These are phyloP conservation scores for Fusarium tanahbumbuense DNA, from an alignment of 2,329 filamentous ascomycete species.

Conservation along the genomic window DNA sequence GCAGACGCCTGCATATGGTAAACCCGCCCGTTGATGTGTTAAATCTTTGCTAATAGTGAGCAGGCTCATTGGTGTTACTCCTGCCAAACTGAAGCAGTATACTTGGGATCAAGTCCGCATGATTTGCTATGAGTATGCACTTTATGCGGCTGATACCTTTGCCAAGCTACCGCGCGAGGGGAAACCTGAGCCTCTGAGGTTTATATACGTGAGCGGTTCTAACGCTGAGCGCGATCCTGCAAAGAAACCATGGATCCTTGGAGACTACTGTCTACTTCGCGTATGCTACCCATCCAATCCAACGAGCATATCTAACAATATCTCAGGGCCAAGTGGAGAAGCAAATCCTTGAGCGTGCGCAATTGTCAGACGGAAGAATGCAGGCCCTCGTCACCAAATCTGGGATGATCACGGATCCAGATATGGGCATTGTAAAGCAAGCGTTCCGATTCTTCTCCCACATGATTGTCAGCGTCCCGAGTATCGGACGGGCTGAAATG, in stretches of 20 bases:
- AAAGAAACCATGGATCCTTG: conserved; percentile 54
- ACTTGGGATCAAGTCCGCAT: conserved; percentile 53
- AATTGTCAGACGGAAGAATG: conserved; percentile 52
- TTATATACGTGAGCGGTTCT: conserved; percentile 62
- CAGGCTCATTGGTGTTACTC: conserved; percentile 56
- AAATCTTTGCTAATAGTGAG: neutral
- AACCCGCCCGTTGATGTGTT: fast-evolving
- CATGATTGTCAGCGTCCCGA: conserved; percentile 47
- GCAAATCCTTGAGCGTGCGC: conserved; percentile 55
- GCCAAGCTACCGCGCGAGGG: conserved; percentile 41
- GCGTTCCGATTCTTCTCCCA: conserved; percentile 16
- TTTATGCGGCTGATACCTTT: conserved; percentile 52
- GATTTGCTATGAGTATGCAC: conserved; percentile 54
- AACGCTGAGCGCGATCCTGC: conserved; percentile 57
- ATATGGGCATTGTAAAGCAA: conserved; percentile 11
- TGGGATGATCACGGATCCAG: conserved; percentile 52
- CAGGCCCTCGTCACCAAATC: conserved; percentile 57
- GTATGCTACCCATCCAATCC: conserved; percentile 48
- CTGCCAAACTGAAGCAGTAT: conserved; percentile 47
- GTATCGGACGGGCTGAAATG: conserved; percentile 52
- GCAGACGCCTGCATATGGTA: conserved; percentile 60
- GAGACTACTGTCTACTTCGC: conserved; percentile 59
- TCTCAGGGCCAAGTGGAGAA: conserved; percentile 60
- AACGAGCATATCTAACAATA: neutral
- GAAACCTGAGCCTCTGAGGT: conserved; percentile 54